Conservation (phyloP, 140 eudicot genomes). For the Bidens hawaiensis region DNA sequence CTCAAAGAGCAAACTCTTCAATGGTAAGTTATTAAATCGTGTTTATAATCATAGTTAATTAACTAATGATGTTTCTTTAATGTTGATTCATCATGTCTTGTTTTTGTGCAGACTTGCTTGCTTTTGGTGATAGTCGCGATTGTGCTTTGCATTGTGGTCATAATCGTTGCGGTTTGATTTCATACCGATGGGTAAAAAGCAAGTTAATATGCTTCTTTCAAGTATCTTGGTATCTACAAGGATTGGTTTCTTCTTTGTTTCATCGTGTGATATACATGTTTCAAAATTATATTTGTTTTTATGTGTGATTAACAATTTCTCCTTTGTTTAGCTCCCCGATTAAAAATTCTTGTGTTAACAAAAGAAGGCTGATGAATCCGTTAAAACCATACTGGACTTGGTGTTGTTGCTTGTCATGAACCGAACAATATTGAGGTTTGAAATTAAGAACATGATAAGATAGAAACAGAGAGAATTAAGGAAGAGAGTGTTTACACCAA, state of each 20-base stretch:
- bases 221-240: slow-evolving; percentile 17
- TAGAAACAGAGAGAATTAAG: too few relatives aligned
- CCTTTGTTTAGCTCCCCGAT: not conserved
- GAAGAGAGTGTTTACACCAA: too few relatives aligned
- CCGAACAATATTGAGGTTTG: too few relatives aligned
- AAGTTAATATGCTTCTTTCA: not conserved
- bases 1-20: slow-evolving; percentile 77
- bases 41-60: not conserved
- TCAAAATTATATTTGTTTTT: slow-evolving; percentile 25
- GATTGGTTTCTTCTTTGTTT: slow-evolving; percentile 11
- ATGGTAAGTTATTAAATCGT: slow-evolving; percentile 47
- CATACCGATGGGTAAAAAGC: not conserved
- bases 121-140: slow-evolving; percentile 71
- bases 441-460: too few relatives aligned
- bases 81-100: not conserved
- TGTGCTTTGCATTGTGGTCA: slow-evolving; percentile 56
- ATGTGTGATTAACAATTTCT: slow-evolving; percentile 13
- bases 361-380: too few relatives aligned
- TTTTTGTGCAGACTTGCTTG: slow-evolving; percentile 60
- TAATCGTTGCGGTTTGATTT: slow-evolving; percentile 44
- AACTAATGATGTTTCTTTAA: not conserved
- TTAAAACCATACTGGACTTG: too few relatives aligned
- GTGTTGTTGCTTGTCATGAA: too few relatives aligned
- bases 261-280: slow-evolving; percentile 27
- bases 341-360: too few relatives aligned